These are phyloP conservation scores for Buxus sempervirens DNA, from an alignment of 164 flowering plant genomes.

Conservation along the genomic window DNA sequence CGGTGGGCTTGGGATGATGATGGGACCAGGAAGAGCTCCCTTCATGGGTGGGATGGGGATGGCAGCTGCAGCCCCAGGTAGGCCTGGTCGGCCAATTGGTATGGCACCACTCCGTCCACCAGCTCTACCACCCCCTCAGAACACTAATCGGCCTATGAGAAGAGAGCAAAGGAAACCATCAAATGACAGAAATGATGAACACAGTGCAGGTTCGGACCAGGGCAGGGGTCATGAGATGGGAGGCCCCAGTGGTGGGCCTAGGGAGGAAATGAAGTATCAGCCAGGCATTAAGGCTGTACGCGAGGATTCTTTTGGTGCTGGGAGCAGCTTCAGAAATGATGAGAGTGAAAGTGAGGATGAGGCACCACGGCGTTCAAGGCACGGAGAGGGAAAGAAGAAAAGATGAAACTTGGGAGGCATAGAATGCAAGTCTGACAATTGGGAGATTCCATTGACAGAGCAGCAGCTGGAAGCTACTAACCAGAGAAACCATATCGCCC, in stretches of 20 bases:
- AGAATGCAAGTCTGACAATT: slow-evolving; percentile 26
- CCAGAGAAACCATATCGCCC: neutral
- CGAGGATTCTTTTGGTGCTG: slow-evolving; percentile 46
- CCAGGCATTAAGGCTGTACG: slow-evolving; percentile 36
- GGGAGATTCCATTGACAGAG: slow-evolving; percentile 12
- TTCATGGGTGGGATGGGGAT: slow-evolving; percentile 79
- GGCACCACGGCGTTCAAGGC: slow-evolving; percentile 92
- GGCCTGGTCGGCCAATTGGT: slow-evolving; percentile 49
- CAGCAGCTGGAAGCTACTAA: neutral
- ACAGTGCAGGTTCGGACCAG: slow-evolving; percentile 41
- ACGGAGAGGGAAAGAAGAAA: slow-evolving; percentile 87
- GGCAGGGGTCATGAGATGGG: slow-evolving; percentile 46
- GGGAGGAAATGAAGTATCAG: slow-evolving; percentile 41
- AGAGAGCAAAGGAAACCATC: slow-evolving; percentile 56
- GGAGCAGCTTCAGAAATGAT: slow-evolving; percentile 51
- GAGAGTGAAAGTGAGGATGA: slow-evolving; percentile 98
- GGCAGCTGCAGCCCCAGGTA: slow-evolving; percentile 30
- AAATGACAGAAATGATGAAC: slow-evolving; percentile 44
- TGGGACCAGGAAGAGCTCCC: slow-evolving; percentile 84
- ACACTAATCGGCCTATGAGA: slow-evolving; percentile 27
- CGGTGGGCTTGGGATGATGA: slow-evolving; percentile 88
- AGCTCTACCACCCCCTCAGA: slow-evolving; percentile 43
- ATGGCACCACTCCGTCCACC: slow-evolving; percentile 48
- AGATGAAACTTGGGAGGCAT: slow-evolving; percentile 46
- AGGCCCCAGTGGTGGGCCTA: slow-evolving; percentile 29